Evolutionary conservation across 2,329 filamentous ascomycete species (phyloP).

Genomic region (Onygenales sp.): DNA sequence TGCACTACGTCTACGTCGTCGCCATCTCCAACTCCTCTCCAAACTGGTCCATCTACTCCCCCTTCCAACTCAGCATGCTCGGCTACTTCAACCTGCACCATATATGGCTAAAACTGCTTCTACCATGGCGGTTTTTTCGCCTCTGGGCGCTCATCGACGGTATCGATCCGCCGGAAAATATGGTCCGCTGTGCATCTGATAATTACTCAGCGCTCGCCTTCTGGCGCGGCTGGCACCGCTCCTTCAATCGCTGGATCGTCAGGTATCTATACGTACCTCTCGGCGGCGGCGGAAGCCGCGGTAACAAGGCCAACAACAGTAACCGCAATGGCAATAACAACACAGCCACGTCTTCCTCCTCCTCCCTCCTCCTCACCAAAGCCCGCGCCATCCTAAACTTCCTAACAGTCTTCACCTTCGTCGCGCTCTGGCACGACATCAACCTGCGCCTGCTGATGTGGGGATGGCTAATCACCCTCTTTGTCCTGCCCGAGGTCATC

Average conservation of each 20-base stretch:
- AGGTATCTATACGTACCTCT: constrained; percentile 91
- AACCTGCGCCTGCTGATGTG: constrained; percentile 82
- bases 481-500: constrained; percentile 80
- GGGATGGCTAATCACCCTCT: constrained; percentile 93
- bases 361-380: constrained; percentile 34
- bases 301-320: constrained; percentile 11
- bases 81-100: constrained; percentile 94
- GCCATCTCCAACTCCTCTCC: constrained; percentile 78
- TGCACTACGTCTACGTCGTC: constrained; percentile 88
- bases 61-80: constrained; percentile 78
- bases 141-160: constrained; percentile 90
- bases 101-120: constrained; percentile 93
- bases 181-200: constrained; percentile 91
- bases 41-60: constrained; percentile 72
- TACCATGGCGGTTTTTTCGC: constrained; percentile 97
- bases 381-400: constrained; percentile 62
- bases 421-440: constrained; percentile 97
- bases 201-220: constrained; percentile 87
- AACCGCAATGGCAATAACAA: neutral
- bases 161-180: constrained; percentile 93
- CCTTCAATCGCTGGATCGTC: constrained; percentile 88
- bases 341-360: neutral
- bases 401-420: constrained; percentile 84
- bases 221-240: constrained; percentile 94
- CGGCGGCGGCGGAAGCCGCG: constrained; percentile 51